A percentile compares a stretch with the other conserved stretches of the same genome.
phyloP scores from a whole-genome alignment of 495 filamentous ascomycete species.

The Podospora pseudocomata region DNA sequence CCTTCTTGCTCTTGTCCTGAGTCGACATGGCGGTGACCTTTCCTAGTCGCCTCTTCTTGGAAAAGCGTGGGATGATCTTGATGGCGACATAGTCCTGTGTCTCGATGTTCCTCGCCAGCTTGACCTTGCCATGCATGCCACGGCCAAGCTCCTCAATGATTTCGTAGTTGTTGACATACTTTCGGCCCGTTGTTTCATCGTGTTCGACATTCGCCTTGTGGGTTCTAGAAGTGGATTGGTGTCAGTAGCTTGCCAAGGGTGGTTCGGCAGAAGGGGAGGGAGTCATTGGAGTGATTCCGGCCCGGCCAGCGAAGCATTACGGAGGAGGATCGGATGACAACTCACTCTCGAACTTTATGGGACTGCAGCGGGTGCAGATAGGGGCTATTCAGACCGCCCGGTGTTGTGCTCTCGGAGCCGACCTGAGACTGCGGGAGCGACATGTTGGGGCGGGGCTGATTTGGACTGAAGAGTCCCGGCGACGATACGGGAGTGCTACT shows the following conservation, averaged over 20 bases:
- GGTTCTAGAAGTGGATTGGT: conserved; percentile 49
- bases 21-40: conserved; percentile 57
- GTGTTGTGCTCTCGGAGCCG: conserved; percentile 49
- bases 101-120: conserved; percentile 75
- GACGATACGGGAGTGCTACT: conserved; percentile 66
- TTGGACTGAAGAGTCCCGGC: conserved; percentile 62
- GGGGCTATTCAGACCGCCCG: conserved; percentile 46
- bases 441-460: conserved; percentile 40
- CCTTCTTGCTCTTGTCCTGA: conserved; percentile 91
- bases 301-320: not conserved
- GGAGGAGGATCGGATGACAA: conserved; percentile 5
- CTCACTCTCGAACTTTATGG: conserved; percentile 59
- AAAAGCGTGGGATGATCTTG: conserved; percentile 96
- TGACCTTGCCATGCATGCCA: conserved; percentile 95
- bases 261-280: not conserved
- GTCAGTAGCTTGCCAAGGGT: conserved; percentile 1
- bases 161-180: conserved; percentile 95
- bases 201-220: conserved; percentile 86
- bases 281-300: not conserved
- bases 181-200: conserved; percentile 82
- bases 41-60: conserved; percentile 87
- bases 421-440: conserved; percentile 31
- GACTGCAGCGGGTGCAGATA: conserved; percentile 62
- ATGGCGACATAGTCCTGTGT: conserved; percentile 85
- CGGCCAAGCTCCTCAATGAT: conserved; percentile 93